A percentile compares a stretch with the other conserved stretches of the same genome.
Conservation (phyloP, 1,284 basidiomycete genomes). For the Cryptococcus sp. region DNA sequence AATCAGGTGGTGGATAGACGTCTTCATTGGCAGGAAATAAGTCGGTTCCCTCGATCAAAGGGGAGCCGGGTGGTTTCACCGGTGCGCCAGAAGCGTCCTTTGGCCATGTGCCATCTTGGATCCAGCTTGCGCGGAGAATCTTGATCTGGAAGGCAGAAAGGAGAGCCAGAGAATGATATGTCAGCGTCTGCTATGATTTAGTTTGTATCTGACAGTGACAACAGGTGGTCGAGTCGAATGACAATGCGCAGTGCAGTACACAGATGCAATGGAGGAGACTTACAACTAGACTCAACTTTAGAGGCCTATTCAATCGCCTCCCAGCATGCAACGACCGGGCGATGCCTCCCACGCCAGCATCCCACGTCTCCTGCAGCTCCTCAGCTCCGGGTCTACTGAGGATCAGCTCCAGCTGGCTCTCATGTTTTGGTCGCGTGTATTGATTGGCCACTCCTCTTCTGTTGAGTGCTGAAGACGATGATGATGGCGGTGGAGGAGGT, state of each 20-base stretch:
- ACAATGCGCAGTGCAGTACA: background rate
- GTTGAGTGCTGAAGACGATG: conserved; percentile 5
- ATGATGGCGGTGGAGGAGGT: conserved; percentile 20
- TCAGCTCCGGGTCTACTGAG: conserved; percentile 37
- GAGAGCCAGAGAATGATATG: background rate
- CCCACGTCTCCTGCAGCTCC: conserved; percentile 41
- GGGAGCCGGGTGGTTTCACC: conserved; percentile 29
- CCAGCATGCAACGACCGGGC: conserved; percentile 34
- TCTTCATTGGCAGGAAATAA: conserved; percentile 8
- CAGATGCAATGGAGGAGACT: conserved; percentile 17
- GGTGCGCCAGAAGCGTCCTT: conserved; percentile 36
- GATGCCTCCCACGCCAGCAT: conserved; percentile 39
- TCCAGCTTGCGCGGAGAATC: conserved; percentile 46
- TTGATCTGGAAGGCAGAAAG: conserved; percentile 35
- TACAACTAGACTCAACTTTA: conserved; percentile 47
- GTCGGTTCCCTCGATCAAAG: conserved; percentile 18
- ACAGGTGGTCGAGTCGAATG: no score
- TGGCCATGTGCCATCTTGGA: conserved; percentile 52
- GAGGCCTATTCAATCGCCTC: conserved; percentile 34
- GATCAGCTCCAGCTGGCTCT: conserved; percentile 39
- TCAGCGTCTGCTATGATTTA: background rate
- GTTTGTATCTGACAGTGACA: background rate
- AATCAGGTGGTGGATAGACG: background rate
- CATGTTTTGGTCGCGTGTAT: conserved; percentile 2
- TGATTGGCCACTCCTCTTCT: no score